Evolutionary conservation across 1,139 yeast species (phyloP).

Genomic region (Zygosaccharomyces sapae): DNA sequence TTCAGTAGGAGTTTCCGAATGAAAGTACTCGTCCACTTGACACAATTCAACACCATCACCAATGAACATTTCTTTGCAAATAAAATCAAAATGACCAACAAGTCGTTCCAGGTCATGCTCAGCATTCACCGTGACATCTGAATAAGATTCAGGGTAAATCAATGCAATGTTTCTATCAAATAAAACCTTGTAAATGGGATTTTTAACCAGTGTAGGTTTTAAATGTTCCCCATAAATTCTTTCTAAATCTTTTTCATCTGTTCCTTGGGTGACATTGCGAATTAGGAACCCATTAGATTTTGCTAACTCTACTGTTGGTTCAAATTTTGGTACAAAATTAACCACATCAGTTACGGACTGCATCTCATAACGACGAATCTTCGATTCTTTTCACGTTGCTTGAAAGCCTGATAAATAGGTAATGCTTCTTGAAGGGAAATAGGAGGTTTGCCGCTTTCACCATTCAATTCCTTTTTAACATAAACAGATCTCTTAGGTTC

Average conservation of each 20-base stretch:
- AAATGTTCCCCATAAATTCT: constrained; percentile 36
- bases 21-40: constrained; percentile 19
- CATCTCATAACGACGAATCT: constrained; percentile 30
- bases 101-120: constrained; percentile 32
- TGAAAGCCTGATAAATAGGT: constrained; percentile 31
- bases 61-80: constrained; percentile 25
- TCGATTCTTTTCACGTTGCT: constrained; percentile 38
- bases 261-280: constrained; percentile 52
- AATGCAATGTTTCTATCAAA: constrained; percentile 44
- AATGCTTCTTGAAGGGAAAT: constrained; percentile 36
- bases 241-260: constrained; percentile 46
- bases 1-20: neutral
- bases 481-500: constrained; percentile 77
- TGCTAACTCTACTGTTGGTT: constrained; percentile 14
- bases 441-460: constrained; percentile 37
- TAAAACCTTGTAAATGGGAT: constrained; percentile 36
- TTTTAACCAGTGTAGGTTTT: constrained; percentile 27
- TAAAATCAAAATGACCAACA: constrained; percentile 23
- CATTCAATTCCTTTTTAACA: constrained; percentile 42
- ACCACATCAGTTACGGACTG: constrained; percentile 25
- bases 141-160: constrained; percentile 40
- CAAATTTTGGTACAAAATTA: constrained; percentile 20
- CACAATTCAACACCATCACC: constrained; percentile 33
- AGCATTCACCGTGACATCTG: constrained; percentile 24
- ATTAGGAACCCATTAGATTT: constrained; percentile 50